Conservation (phyloP, 305 asterid genomes). For the Fraxinus paxiana region DNA sequence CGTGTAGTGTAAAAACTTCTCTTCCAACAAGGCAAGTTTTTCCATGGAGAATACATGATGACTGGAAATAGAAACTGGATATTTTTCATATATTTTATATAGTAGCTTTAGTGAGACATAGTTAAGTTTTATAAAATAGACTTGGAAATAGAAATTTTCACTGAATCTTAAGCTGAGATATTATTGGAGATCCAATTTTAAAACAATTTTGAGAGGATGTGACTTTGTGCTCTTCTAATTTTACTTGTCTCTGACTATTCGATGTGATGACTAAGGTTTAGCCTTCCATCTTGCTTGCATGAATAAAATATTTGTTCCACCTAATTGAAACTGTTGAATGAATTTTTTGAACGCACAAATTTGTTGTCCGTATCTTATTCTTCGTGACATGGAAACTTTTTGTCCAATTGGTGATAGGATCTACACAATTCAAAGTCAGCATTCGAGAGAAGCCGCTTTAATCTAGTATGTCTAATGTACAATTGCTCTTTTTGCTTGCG, state of each 20-base stretch:
- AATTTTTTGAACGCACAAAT: background rate
- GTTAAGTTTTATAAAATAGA: background rate
- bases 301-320: constrained; percentile 10
- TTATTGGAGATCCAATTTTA: background rate
- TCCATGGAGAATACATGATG: background rate
- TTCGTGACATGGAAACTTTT: constrained; percentile 21
- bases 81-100: background rate
- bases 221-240: background rate
- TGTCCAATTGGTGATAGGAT: constrained; percentile 59
- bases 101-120: background rate
- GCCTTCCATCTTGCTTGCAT: constrained; percentile 17
- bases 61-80: background rate
- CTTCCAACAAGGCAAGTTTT: background rate
- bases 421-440: constrained; percentile 91
- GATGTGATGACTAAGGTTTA: constrained; percentile 7
- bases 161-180: background rate
- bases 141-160: background rate
- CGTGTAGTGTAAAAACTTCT: background rate
- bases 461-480: constrained; percentile 55
- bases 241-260: background rate
- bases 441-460: constrained; percentile 93
- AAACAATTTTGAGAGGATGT: constrained; percentile 13
- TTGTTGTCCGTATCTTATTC: constrained; percentile 9
- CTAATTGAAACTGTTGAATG: constrained; percentile 12
- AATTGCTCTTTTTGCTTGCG: constrained; percentile 21